Conservation (phyloP, 768 basidiomycete genomes). For the Boletus rufocinnamomeus region DNA sequence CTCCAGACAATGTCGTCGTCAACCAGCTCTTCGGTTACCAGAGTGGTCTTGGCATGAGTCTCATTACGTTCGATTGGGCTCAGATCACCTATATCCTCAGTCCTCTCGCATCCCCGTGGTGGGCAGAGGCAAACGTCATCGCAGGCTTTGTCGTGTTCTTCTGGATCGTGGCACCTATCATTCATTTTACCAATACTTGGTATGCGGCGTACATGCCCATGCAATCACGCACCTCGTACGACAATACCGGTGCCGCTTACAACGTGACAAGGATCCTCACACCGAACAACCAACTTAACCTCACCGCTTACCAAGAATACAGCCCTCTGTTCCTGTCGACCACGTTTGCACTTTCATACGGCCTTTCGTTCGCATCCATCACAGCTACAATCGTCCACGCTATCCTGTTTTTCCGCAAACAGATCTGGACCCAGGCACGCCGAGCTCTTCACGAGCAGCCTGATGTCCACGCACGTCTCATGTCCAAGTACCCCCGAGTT, state of each 20-base stretch:
- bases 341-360: conserved; percentile 57
- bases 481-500: conserved; percentile 57
- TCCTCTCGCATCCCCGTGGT: conserved; percentile 37
- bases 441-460: conserved; percentile 54
- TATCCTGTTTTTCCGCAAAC: conserved; percentile 57
- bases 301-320: conserved; percentile 37
- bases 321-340: conserved; percentile 48
- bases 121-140: conserved; percentile 43
- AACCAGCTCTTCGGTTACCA: conserved; percentile 76
- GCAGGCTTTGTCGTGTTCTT: conserved; percentile 39
- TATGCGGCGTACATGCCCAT: conserved; percentile 42
- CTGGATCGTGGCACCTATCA: conserved; percentile 33
- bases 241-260: conserved; percentile 44
- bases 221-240: conserved; percentile 43
- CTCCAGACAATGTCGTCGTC: conserved; percentile 64
- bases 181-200: conserved; percentile 41
- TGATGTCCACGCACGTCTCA: conserved; percentile 62
- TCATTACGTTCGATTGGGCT: conserved; percentile 82
- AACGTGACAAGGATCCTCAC: conserved; percentile 43
- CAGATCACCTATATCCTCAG: conserved; percentile 64
- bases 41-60: conserved; percentile 62
- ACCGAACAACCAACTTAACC: conserved; percentile 33
- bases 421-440: conserved; percentile 53
- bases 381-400: conserved; percentile 43
- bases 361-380: conserved; percentile 46